Percentiles rank a stretch among this genome's conserved stretches.
Conservation (phyloP, 257 asterid genomes). For the Solanum appendiculatum region DNA sequence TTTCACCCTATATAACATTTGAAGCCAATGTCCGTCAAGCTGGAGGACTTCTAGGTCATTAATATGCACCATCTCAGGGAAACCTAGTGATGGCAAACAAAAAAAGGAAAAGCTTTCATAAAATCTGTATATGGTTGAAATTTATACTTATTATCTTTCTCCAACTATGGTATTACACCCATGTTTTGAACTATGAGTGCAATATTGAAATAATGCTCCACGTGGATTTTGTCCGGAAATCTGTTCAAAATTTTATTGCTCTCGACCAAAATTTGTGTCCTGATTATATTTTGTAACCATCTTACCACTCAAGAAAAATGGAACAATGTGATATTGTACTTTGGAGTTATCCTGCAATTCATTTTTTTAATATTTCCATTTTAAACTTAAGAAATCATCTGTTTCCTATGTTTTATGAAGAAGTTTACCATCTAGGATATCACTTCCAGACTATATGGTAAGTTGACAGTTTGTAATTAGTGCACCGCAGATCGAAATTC, state of each 20-base stretch:
- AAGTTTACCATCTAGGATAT: not conserved
- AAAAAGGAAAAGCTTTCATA: not conserved
- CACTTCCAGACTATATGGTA: not conserved
- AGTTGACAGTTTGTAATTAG: not conserved
- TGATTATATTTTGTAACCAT: not conserved
- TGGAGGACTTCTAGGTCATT: not conserved
- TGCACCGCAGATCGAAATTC: not conserved
- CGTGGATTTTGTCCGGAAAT: not conserved
- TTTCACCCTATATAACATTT: not conserved
- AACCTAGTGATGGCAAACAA: not conserved
- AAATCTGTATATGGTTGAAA: not conserved
- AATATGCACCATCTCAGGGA: not conserved
- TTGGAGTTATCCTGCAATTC: not conserved
- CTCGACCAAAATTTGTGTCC: not conserved
- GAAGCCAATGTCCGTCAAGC: not conserved
- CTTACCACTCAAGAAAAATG: not conserved
- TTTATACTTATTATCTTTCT: not conserved
- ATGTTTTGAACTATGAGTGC: not conserved
- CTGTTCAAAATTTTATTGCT: not conserved
- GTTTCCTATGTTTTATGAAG: not conserved
- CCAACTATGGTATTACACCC: not conserved
- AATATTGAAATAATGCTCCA: not conserved
- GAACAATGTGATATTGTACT: not conserved
- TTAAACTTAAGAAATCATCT: not conserved
- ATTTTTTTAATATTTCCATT: not conserved